Percentiles rank a stretch among this genome's conserved stretches.
Evolutionary conservation across 2,329 filamentous ascomycete species (phyloP).

Genomic region (Lasiodiplodia gonubiensis): DNA sequence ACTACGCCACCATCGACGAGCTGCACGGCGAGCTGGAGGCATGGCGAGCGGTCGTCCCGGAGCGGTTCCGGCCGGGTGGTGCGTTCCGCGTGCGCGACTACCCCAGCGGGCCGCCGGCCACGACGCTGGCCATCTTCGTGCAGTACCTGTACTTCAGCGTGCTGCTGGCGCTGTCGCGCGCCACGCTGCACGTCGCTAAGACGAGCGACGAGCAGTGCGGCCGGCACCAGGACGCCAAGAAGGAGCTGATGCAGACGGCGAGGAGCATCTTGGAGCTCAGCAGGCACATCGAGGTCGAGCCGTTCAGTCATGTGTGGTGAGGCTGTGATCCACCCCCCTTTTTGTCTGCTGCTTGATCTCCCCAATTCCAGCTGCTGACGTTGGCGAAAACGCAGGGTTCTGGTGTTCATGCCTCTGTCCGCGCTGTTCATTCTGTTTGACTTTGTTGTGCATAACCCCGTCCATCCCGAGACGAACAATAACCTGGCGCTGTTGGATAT

Average conservation of each 20-base stretch:
- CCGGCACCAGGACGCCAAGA: constrained; percentile 33
- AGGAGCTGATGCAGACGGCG: constrained; percentile 41
- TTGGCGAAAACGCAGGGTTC: not conserved
- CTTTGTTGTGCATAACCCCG: constrained; percentile 3
- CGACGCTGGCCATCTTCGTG: constrained; percentile 36
- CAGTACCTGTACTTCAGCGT: constrained; percentile 43
- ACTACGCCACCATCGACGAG: constrained; percentile 34
- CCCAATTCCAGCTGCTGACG: not conserved
- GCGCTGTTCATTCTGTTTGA: constrained; percentile 51
- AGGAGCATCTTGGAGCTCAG: constrained; percentile 44
- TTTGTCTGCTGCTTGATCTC: not conserved
- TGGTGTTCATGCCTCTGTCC: not conserved
- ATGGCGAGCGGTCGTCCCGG: constrained; percentile 42
- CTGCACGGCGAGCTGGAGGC: constrained; percentile 38
- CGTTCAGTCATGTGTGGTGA: constrained; percentile 45
- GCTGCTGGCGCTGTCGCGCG: constrained; percentile 41
- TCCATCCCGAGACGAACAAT: constrained; percentile 41
- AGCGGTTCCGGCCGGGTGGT: constrained; percentile 40
- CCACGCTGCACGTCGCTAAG: constrained; percentile 37
- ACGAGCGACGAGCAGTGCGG: constrained; percentile 14
- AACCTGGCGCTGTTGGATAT: constrained; percentile 52
- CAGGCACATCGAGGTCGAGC: constrained; percentile 41
- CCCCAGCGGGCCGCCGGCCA: constrained; percentile 28
- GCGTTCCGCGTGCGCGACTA: constrained; percentile 32
- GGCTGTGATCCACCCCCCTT: not conserved